These are phyloP conservation scores for Pezicula radicicola DNA, from an alignment of 2,329 filamentous ascomycete genomes.

Conservation along the genomic window DNA sequence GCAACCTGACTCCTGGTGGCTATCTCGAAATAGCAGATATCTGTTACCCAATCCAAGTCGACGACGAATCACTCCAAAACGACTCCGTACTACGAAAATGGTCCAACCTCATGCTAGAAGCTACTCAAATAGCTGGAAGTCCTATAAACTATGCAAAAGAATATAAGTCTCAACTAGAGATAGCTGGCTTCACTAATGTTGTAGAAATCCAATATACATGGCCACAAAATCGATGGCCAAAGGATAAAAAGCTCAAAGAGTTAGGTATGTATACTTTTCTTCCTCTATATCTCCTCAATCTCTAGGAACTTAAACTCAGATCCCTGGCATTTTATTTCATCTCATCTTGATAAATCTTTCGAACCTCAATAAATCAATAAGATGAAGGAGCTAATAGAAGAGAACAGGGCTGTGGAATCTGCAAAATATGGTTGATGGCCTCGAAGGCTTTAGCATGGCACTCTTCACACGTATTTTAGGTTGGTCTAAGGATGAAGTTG, in stretches of 20 bases:
- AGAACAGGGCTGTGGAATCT: constrained; percentile 22
- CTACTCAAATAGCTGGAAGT: constrained; percentile 6
- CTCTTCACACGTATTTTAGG: constrained; percentile 36
- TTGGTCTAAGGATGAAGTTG: constrained; percentile 33
- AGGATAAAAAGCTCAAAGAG: constrained; percentile 47
- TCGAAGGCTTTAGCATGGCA: constrained; percentile 25
- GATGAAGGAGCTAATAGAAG: too few relatives aligned
- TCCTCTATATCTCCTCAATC: too few relatives aligned
- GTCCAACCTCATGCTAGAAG: constrained; percentile 14
- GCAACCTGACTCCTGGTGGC: constrained; percentile 36
- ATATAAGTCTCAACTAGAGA: constrained; percentile 35
- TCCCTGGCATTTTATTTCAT: too few relatives aligned
- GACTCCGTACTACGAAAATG: constrained; percentile 17
- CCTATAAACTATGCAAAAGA: constrained; percentile 25
- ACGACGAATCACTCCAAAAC: constrained; percentile 32
- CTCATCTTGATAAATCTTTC: too few relatives aligned
- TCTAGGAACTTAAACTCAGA: too few relatives aligned
- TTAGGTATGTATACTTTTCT: constrained; percentile 26
- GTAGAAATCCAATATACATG: constrained; percentile 44
- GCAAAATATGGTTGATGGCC: constrained; percentile 18
- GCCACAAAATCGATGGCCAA: constrained; percentile 50
- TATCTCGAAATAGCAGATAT: constrained; percentile 42
- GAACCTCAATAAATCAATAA: too few relatives aligned
- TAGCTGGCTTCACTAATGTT: constrained; percentile 52
- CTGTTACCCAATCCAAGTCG: constrained; percentile 30